A percentile compares a stretch with the other conserved stretches of the same genome.
These are phyloP conservation scores for Coleophoma eucalyptorum DNA, from an alignment of 2,329 filamentous ascomycete species.

Conservation along the genomic window DNA sequence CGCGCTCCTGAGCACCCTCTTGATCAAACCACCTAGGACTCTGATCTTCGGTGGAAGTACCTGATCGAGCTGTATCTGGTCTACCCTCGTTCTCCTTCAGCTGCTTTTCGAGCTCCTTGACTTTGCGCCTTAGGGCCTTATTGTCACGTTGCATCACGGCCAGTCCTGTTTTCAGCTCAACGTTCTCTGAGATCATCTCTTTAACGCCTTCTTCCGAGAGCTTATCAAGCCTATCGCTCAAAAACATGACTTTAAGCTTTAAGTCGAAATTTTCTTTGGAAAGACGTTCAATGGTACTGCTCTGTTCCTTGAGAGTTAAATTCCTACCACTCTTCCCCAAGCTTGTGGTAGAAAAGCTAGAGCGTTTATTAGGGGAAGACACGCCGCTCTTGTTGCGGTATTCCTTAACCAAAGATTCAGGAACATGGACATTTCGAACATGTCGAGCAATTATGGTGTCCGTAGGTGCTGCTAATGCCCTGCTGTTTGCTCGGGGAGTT, in stretches of 20 bases:
- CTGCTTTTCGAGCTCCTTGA: constrained; percentile 84
- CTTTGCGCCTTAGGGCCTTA: constrained; percentile 72
- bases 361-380: constrained; percentile 50
- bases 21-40: constrained; percentile 54
- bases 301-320: constrained; percentile 94
- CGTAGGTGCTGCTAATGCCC: constrained; percentile 61
- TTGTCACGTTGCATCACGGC: constrained; percentile 89
- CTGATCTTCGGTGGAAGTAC: constrained; percentile 53
- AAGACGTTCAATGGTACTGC: constrained; percentile 90
- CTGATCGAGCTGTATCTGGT: constrained; percentile 55
- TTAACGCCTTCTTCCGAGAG: constrained; percentile 94
- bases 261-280: constrained; percentile 98
- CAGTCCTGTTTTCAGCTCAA: constrained; percentile 87
- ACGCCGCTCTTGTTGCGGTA: constrained; percentile 74
- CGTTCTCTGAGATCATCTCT: constrained; percentile 97
- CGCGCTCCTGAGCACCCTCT: constrained; percentile 60
- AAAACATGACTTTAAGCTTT: constrained; percentile 95
- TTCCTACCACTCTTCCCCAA: constrained; percentile 58
- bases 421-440: constrained; percentile 85
- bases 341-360: constrained; percentile 44
- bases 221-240: constrained; percentile 89
- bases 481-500: constrained; percentile 64
- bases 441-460: constrained; percentile 88
- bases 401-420: constrained; percentile 81
- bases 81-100: constrained; percentile 61